These are phyloP conservation scores for Saururus chinensis DNA, from an alignment of 164 flowering plant genomes.

Conservation along the genomic window DNA sequence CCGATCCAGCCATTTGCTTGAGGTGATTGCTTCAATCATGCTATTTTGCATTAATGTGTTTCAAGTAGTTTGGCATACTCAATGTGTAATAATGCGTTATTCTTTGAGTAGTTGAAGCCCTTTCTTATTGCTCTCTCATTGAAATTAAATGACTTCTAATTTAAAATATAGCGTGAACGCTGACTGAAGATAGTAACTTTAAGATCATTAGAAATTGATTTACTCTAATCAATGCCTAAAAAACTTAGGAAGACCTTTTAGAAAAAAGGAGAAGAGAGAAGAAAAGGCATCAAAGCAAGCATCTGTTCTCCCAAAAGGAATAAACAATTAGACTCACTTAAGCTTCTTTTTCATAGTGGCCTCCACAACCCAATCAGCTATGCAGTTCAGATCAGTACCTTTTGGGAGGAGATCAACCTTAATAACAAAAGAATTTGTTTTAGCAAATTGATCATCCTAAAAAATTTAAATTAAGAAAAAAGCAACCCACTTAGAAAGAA, in stretches of 20 bases:
- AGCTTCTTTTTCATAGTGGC: constrained; percentile 84
- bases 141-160: too few relatives aligned
- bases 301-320: neutral
- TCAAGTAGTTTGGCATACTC: too few relatives aligned
- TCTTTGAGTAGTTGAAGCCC: too few relatives aligned
- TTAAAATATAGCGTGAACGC: too few relatives aligned
- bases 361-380: constrained; percentile 98
- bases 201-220: too few relatives aligned
- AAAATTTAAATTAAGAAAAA: neutral
- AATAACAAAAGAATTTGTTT: constrained; percentile 5
- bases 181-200: too few relatives aligned
- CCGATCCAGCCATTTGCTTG: too few relatives aligned
- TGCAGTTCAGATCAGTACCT: constrained; percentile 86
- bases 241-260: neutral
- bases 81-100: too few relatives aligned
- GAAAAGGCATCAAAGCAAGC: neutral
- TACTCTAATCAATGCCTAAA: too few relatives aligned
- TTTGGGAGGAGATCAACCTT: constrained; percentile 96
- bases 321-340: constrained; percentile 41
- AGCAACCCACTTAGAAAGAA: neutral
- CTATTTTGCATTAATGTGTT: too few relatives aligned
- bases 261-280: neutral
- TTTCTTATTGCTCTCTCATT: too few relatives aligned
- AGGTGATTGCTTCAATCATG: too few relatives aligned
- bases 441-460: neutral